These are phyloP conservation scores for Ramaria sp. DNA, from an alignment of 768 basidiomycete species.

Conservation along the genomic window DNA sequence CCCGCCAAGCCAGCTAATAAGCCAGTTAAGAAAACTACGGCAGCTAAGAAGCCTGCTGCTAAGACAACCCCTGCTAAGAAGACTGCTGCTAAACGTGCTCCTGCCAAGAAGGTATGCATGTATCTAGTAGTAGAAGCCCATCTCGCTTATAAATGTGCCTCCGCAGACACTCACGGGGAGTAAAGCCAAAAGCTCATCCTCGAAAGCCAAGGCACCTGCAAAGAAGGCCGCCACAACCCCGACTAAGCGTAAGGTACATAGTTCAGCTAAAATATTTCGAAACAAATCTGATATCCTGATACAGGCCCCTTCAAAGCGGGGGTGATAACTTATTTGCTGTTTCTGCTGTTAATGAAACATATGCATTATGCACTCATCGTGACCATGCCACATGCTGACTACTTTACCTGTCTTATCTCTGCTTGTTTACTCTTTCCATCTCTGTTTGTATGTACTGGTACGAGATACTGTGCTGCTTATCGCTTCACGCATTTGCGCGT, in stretches of 20 bases:
- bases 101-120: slow-evolving; percentile 51
- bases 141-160: background rate
- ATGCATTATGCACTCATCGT: background rate
- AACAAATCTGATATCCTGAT: background rate
- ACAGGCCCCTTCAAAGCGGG: background rate
- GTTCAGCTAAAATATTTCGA: background rate
- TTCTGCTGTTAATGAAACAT: background rate
- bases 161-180: slow-evolving; percentile 43
- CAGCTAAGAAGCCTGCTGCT: slow-evolving; percentile 26
- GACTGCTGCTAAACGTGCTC: slow-evolving; percentile 35
- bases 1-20: slow-evolving; percentile 21
- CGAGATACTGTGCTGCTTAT: background rate
- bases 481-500: background rate
- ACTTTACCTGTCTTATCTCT: background rate
- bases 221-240: background rate
- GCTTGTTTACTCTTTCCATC: background rate
- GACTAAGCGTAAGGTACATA: slow-evolving; percentile 3
- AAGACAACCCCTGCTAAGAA: slow-evolving; percentile 5
- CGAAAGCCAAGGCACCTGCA: slow-evolving; percentile 16
- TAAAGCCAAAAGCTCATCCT: slow-evolving; percentile 14
- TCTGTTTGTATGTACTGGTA: slow-evolving; percentile 9
- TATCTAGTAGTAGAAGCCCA: background rate
- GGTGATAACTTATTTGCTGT: background rate
- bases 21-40: slow-evolving; percentile 1
- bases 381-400: background rate